A percentile compares a stretch with the other conserved stretches of the same genome.
These are phyloP conservation scores for Aspergillus homomorphus DNA, from an alignment of 495 filamentous ascomycete genomes.

Conservation along the genomic window DNA sequence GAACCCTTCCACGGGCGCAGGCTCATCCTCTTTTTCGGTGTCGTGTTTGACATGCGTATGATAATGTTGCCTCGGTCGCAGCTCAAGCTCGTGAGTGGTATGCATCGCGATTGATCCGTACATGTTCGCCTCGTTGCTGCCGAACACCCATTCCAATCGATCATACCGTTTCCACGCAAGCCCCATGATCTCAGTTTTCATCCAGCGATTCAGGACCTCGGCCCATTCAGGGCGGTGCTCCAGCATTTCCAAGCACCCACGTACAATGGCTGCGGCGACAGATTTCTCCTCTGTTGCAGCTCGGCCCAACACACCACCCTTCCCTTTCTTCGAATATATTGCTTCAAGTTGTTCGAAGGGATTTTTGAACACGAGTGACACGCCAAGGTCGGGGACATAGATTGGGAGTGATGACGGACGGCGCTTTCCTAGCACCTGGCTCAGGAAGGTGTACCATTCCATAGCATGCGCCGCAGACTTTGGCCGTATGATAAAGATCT, in stretches of 20 bases:
- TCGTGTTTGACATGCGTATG: slow-evolving; percentile 47
- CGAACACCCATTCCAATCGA: slow-evolving; percentile 71
- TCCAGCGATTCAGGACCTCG: slow-evolving; percentile 60
- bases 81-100: slow-evolving; percentile 69
- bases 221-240: slow-evolving; percentile 58
- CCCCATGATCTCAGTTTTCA: slow-evolving; percentile 60
- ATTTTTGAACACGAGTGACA: slow-evolving; percentile 59
- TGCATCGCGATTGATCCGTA: slow-evolving; percentile 73
- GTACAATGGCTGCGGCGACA: slow-evolving; percentile 55
- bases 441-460: slow-evolving; percentile 75
- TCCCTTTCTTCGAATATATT: slow-evolving; percentile 36
- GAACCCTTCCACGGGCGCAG: slow-evolving; percentile 68
- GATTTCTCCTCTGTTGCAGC: slow-evolving; percentile 49
- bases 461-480: slow-evolving; percentile 62
- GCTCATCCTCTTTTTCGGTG: slow-evolving; percentile 51
- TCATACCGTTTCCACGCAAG: slow-evolving; percentile 77
- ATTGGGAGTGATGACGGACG: slow-evolving; percentile 59
- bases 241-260: slow-evolving; percentile 58
- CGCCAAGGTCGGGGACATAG: slow-evolving; percentile 64
- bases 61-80: slow-evolving; percentile 69
- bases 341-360: slow-evolving; percentile 59
- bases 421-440: slow-evolving; percentile 57
- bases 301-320: slow-evolving; percentile 44
- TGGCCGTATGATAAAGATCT: slow-evolving; percentile 65
- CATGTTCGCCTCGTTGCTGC: slow-evolving; percentile 68